These are phyloP conservation scores for Botrytis deweyae DNA, from an alignment of 2,329 filamentous ascomycete genomes.

Conservation along the genomic window DNA sequence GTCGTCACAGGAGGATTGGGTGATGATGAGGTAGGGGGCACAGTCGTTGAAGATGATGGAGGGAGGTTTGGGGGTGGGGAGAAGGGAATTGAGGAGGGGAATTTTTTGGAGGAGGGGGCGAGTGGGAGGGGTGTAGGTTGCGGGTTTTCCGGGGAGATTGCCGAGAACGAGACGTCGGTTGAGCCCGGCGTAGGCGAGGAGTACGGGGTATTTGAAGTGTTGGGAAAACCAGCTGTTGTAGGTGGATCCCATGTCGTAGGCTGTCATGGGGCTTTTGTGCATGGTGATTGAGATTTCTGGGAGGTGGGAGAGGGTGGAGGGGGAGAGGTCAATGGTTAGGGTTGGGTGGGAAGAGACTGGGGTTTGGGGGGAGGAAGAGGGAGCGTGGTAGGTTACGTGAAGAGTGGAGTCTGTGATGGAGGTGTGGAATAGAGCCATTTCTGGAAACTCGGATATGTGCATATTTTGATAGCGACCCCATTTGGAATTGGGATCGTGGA, in stretches of 20 bases:
- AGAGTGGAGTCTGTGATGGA: constrained; percentile 48
- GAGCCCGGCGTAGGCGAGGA: constrained; percentile 64
- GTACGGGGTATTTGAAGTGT: constrained; percentile 60
- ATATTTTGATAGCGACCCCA: constrained; percentile 52
- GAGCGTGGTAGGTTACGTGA: constrained; percentile 43
- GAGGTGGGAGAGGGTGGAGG: constrained; percentile 46
- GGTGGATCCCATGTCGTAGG: constrained; percentile 60
- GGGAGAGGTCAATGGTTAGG: constrained; percentile 58
- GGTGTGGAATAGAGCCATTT: constrained; percentile 64
- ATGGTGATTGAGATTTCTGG: constrained; percentile 54
- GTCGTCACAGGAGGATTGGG: constrained; percentile 66
- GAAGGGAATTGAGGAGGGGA: constrained; percentile 28
- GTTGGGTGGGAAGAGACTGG: constrained; percentile 26
- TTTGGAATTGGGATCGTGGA: constrained; percentile 38
- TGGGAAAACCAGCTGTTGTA: constrained; percentile 67
- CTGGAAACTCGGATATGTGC: constrained; percentile 56
- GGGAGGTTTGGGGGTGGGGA: constrained; percentile 27
- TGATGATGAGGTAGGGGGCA: constrained; percentile 72
- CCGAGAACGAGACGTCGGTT: constrained; percentile 62
- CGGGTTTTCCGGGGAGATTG: constrained; percentile 30
- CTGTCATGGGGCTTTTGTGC: constrained; percentile 56
- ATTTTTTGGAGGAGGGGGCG: constrained; percentile 26
- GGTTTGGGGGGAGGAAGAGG: constrained; percentile 18
- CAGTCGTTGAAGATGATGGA: constrained; percentile 68
- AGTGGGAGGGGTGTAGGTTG: constrained; percentile 25